Conservation (phyloP, 1,284 basidiomycete genomes). For the Athelia psychrophila region DNA sequence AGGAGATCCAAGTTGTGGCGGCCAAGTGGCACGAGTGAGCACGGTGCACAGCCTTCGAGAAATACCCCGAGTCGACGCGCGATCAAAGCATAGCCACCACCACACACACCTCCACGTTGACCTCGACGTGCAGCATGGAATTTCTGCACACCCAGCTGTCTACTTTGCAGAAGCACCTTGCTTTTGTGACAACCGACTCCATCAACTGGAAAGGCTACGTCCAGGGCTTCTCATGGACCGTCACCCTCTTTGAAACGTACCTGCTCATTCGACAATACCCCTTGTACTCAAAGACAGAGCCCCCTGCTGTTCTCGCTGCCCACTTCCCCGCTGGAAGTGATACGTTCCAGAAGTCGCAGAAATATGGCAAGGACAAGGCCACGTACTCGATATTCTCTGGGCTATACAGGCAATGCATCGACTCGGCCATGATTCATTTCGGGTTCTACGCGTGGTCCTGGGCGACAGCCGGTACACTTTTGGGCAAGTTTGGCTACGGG, state of each 20-base stretch:
- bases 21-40: too few species aligned
- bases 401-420: conserved; percentile 70
- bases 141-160: conserved; percentile 53
- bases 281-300: conserved; percentile 74
- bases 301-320: conserved; percentile 70
- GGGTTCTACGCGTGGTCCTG: conserved; percentile 84
- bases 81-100: neutral
- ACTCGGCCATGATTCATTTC: conserved; percentile 70
- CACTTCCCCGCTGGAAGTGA: conserved; percentile 63
- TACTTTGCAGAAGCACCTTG: conserved; percentile 50
- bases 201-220: conserved; percentile 76
- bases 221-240: conserved; percentile 72
- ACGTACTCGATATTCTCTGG: conserved; percentile 76
- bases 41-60: too few species aligned
- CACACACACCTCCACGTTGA: too few species aligned
- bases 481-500: conserved; percentile 57
- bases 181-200: conserved; percentile 53
- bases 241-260: conserved; percentile 84
- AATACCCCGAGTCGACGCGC: too few species aligned
- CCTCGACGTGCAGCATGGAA: conserved; percentile 39
- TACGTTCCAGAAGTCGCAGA: conserved; percentile 86
- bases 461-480: conserved; percentile 52
- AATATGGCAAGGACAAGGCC: conserved; percentile 93
- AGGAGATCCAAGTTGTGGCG: too few species aligned
- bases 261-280: conserved; percentile 85